Conservation (phyloP, 192 early-diverging fungal species). For the Kappamyces sp. region DNA sequence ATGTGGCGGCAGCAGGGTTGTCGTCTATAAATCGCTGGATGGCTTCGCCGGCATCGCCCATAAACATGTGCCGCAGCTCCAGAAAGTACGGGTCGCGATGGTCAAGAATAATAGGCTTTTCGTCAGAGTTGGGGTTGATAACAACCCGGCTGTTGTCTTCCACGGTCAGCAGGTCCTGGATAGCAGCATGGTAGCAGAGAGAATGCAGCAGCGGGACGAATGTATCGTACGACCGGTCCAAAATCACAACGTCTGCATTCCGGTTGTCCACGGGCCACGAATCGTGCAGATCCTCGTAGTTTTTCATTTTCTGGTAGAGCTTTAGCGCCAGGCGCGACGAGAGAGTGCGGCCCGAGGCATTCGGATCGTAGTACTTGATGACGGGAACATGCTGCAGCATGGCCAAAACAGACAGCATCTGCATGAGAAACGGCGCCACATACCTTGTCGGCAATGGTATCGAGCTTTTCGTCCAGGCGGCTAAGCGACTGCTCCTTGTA, state of each 20-base stretch:
- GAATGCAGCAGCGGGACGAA: slow-evolving; percentile 34
- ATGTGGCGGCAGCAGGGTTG: slow-evolving; percentile 5
- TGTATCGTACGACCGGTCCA: slow-evolving; percentile 37
- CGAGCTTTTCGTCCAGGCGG: not conserved
- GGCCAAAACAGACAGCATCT: slow-evolving; percentile 6
- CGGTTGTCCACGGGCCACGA: slow-evolving; percentile 17
- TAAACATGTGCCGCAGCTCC: slow-evolving; percentile 32
- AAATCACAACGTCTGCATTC: slow-evolving; percentile 30
- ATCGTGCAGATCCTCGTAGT: slow-evolving; percentile 22
- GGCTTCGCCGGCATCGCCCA: slow-evolving; percentile 27
- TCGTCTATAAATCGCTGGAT: slow-evolving; percentile 20
- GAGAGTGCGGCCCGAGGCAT: slow-evolving; percentile 18
- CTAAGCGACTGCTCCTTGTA: not conserved
- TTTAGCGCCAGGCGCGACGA: slow-evolving; percentile 30
- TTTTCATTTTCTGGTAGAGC: slow-evolving; percentile 17
- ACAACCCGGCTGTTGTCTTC: slow-evolving; percentile 57
- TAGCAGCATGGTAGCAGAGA: slow-evolving; percentile 68
- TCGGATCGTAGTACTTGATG: slow-evolving; percentile 15
- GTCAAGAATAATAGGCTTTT: slow-evolving; percentile 20
- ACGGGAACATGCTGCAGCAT: slow-evolving; percentile 8
- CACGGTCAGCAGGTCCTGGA: slow-evolving; percentile 70
- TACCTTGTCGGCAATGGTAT: slow-evolving; percentile 16
- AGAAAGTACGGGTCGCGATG: slow-evolving; percentile 55
- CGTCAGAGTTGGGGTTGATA: slow-evolving; percentile 7
- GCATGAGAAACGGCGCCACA: not conserved